Percentiles rank a stretch among this genome's conserved stretches.
phyloP scores from a whole-genome alignment of 306 rosid species.

The Begonia fuchsioides region DNA sequence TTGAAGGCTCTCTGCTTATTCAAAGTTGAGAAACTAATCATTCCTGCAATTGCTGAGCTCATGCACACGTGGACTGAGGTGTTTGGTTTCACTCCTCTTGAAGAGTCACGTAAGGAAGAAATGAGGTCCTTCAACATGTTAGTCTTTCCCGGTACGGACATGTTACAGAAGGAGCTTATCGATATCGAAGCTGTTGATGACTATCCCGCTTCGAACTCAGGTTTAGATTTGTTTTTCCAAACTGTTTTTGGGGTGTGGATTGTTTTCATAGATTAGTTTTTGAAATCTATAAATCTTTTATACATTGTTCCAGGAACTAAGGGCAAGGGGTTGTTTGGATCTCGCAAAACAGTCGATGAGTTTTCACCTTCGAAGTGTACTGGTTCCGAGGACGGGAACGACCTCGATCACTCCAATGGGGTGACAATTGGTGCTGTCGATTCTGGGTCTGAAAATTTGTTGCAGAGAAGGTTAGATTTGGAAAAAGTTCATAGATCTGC shows the following conservation, averaged over 20 bases:
- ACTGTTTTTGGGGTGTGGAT: no score
- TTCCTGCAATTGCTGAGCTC: conserved; percentile 90
- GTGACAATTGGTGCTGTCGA: no score
- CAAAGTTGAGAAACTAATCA: conserved; percentile 78
- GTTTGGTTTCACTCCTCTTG: conserved; percentile 70
- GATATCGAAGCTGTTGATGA: conserved; percentile 33
- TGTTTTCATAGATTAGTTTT: background rate
- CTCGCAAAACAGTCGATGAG: conserved; percentile 21
- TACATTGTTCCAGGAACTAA: conserved; percentile 16
- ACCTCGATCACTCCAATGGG: no score
- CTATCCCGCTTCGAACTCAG: conserved; percentile 17
- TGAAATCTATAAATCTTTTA: no score
- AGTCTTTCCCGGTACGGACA: conserved; percentile 93
- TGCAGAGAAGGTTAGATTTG: conserved; percentile 8
- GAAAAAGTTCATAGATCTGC: conserved; percentile 21
- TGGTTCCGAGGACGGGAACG: conserved; percentile 21
- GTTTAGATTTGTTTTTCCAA: conserved; percentile 6
- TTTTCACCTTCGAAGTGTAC: conserved; percentile 29
- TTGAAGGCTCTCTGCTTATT: conserved; percentile 56
- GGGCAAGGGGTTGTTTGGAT: conserved; percentile 17
- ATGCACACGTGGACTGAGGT: conserved; percentile 63
- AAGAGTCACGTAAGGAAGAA: conserved; percentile 59
- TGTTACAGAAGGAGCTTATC: conserved; percentile 71
- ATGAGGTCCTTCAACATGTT: conserved; percentile 72
- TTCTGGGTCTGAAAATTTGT: conserved; percentile 4